Conservation (phyloP, 768 basidiomycete species). For the Gyrodon lividus region DNA sequence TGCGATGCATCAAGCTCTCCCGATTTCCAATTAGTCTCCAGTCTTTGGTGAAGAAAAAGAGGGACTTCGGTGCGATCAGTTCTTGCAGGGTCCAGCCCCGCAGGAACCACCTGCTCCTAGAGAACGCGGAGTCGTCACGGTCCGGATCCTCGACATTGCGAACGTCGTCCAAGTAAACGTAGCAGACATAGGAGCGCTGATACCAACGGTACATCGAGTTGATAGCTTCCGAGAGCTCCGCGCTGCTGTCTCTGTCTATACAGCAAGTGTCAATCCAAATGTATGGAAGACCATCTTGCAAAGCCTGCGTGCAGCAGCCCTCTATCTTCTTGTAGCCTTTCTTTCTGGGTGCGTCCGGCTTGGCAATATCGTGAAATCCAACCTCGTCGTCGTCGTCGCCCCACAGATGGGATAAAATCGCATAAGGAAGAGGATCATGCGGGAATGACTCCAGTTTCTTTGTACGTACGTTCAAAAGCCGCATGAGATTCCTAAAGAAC, state of each 20-base stretch:
- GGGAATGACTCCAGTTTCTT: too few species aligned
- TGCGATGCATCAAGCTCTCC: conserved; percentile 10
- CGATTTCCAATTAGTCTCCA: conserved; percentile 23
- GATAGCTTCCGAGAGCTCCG: conserved; percentile 31
- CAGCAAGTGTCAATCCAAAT: conserved; percentile 37
- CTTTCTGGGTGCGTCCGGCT: conserved; percentile 10
- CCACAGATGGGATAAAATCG: conserved; percentile 33
- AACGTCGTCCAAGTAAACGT: conserved; percentile 29
- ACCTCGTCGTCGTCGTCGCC: conserved; percentile 24
- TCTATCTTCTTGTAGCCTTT: conserved; percentile 24
- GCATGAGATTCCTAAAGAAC: too few species aligned
- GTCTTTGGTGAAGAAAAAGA: conserved; percentile 27
- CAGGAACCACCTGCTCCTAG: conserved; percentile 29
- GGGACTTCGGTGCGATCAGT: conserved; percentile 26
- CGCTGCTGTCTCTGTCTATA: conserved; percentile 27
- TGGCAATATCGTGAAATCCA: conserved; percentile 24
- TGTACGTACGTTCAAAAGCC: too few species aligned
- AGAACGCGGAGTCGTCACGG: conserved; percentile 11
- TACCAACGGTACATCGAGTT: conserved; percentile 37
- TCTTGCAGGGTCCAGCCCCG: conserved; percentile 34
- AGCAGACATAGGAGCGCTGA: conserved; percentile 22
- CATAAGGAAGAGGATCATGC: too few species aligned
- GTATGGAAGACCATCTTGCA: conserved; percentile 12
- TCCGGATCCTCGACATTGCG: not conserved
- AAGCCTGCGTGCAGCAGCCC: conserved; percentile 19